Evolutionary conservation across 148 eudicot genomes (phyloP).

Genomic region (Silene latifolia): DNA sequence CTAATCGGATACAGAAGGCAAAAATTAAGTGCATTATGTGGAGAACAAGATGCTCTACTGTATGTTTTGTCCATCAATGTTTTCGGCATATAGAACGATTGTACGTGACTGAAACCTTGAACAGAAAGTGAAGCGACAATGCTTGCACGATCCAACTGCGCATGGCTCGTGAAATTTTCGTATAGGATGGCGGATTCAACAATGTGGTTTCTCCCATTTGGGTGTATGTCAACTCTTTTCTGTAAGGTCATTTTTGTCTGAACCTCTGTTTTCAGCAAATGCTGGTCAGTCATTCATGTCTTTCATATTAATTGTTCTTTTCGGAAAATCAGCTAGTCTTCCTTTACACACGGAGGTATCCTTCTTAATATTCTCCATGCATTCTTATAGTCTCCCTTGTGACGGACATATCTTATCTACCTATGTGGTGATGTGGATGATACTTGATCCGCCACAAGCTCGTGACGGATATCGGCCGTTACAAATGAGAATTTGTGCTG

Average conservation of each 20-base stretch:
- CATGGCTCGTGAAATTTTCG: neutral
- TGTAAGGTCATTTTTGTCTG: no score
- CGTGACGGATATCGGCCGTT: no score
- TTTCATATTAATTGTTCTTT: conserved; percentile 14
- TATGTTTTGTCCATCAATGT: neutral
- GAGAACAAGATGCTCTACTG: conserved; percentile 1
- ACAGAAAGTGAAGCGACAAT: neutral
- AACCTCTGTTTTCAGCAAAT: neutral
- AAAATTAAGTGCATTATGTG: neutral
- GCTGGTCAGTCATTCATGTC: conserved; percentile 3
- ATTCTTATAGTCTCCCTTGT: no score
- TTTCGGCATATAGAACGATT: neutral
- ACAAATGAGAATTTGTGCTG: no score
- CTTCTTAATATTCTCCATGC: no score
- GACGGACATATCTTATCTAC: no score
- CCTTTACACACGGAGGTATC: no score
- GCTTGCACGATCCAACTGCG: conserved; percentile 1
- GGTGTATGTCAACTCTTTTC: neutral
- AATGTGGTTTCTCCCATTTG: neutral
- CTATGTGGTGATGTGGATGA: no score
- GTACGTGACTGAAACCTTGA: conserved; percentile 5
- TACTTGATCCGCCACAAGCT: no score
- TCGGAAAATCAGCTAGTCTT: neutral
- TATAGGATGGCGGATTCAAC: neutral
- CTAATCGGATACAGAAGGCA: neutral